Base-by-base conservation (phyloP, 768 basidiomycete genomes). In the Cyathus striatus region DNA sequence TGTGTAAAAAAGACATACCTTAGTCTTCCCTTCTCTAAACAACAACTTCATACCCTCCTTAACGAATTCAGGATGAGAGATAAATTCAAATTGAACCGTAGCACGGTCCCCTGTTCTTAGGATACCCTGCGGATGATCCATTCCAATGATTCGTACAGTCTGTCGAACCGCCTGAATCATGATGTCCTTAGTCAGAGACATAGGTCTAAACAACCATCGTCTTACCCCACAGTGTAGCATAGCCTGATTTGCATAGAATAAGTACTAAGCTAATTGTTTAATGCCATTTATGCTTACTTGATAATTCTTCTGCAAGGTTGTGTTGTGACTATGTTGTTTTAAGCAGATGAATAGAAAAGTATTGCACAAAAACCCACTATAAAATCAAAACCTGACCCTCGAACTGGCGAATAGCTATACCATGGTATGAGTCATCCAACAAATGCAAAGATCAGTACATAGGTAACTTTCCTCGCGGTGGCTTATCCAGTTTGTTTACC, bases 1-100 rank as follows among this genome's bases (percentile, higher is more conserved):
- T 26, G 38, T 13, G 23, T 16, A 33, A 38, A 38, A 14, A n/a
- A 21, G 16, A 55, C 70, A 24, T 40, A 83, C 92, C 74, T 96
- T 97, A 1, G 93, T 96, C 70, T 91, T 92, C 3, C 94, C 95
- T 63, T 98, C 96, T 30, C 95, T 73, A 61, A 98, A 93, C 10
- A 99, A 64, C 18, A 95, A 70, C 64, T 93, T 91, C 84, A 90
- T 90, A 21, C 94, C 94, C 51, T 84, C 85, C 60, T 94, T 93
- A 49, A 98, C 70, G 58, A 83, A 94, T 69, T 96, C 95, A 0
- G 90, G 86, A 42, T 87, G 85, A 12, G 88, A 84, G 42, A 95
- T 89, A 56, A 97, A 95, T 65, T 97, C 90, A 53, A 98, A 97
- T 24, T 79, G 77, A n/a, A 97, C 91, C 2, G 84, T 92, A 2